Evolutionary conservation across 2,329 filamentous ascomycete genomes (phyloP).

Genomic region (Fulvia fulva): DNA sequence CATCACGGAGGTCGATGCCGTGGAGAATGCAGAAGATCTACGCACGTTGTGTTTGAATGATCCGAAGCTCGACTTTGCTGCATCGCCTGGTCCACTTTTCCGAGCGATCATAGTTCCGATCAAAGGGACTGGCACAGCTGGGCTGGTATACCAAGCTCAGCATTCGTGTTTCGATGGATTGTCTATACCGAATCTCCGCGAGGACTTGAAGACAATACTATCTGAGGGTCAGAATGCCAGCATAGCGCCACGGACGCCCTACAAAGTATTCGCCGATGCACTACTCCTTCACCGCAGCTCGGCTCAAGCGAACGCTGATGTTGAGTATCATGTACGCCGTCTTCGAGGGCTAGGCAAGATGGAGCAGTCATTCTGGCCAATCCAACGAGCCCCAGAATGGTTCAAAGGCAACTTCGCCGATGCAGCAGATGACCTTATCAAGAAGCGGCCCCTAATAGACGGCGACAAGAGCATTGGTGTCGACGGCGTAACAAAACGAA

Average conservation of each 20-base stretch:
- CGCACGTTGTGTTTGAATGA: constrained; percentile 1
- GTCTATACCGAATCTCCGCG: background rate
- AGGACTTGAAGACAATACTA: constrained; percentile 4
- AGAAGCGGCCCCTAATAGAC: background rate
- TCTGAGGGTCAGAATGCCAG: background rate
- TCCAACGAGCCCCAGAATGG: constrained; percentile 10
- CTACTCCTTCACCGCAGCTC: constrained; percentile 3
- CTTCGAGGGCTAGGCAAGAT: constrained; percentile 3
- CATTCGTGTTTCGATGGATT: constrained; percentile 15
- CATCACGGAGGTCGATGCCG: constrained; percentile 5
- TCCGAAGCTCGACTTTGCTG: constrained; percentile 10
- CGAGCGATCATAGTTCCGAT: constrained; percentile 6
- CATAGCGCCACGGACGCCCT: background rate
- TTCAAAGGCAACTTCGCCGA: constrained; percentile 11
- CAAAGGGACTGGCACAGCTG: constrained; percentile 2
- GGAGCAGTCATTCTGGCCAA: background rate
- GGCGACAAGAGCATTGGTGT: constrained; percentile 1
- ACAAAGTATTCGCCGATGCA: constrained; percentile 10
- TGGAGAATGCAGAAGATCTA: constrained; percentile 8
- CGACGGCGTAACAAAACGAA: background rate
- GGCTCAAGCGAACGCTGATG: background rate
- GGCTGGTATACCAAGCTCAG: constrained; percentile 8
- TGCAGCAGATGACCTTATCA: background rate
- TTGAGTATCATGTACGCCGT: constrained; percentile 6
- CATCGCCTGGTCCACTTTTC: constrained; percentile 8